A percentile compares a stretch with the other conserved stretches of the same genome.
Evolutionary conservation across 139 green algal species (phyloP).

Genomic region (Chlorella sp.): DNA sequence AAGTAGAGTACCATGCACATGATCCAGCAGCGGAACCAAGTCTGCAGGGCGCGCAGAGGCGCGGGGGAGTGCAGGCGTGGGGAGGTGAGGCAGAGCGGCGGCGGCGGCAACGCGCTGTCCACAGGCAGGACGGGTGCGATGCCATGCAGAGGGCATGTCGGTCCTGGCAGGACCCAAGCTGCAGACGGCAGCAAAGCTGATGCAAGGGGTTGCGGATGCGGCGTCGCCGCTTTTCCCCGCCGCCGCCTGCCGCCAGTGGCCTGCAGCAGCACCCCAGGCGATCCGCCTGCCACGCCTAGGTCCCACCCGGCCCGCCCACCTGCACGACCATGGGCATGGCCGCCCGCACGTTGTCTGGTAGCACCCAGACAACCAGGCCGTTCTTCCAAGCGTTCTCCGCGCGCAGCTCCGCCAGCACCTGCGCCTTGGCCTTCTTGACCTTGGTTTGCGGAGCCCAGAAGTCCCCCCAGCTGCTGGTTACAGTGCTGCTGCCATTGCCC

Average conservation of each 20-base stretch:
- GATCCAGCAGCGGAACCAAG: slow-evolving; percentile 86
- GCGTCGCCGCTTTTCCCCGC: too few relatives aligned
- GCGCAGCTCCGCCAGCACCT: slow-evolving; percentile 54
- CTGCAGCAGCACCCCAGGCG: neutral
- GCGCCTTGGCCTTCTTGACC: slow-evolving; percentile 39
- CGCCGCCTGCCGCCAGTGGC: too few relatives aligned
- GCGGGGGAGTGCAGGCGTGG: neutral
- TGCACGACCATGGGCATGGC: slow-evolving; percentile 59
- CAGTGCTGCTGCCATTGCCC: neutral
- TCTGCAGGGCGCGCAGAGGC: slow-evolving; percentile 15
- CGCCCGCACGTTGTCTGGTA: slow-evolving; percentile 21
- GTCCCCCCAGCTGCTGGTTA: neutral
- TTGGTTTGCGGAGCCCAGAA: neutral
- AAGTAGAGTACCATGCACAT: slow-evolving; percentile 81
- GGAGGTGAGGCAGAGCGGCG: neutral
- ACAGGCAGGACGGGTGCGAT: too few relatives aligned
- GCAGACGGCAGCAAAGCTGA: too few relatives aligned
- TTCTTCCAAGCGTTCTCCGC: slow-evolving; percentile 90
- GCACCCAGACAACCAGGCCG: slow-evolving; percentile 65
- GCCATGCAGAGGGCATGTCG: too few relatives aligned
- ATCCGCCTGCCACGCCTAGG: neutral
- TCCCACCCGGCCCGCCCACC: slow-evolving; percentile 7
- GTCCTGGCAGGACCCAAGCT: too few relatives aligned
- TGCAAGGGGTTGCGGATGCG: too few relatives aligned
- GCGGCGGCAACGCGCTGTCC: too few relatives aligned